These are phyloP conservation scores for Bacterosira constricta DNA, from an alignment of 108 stramenopile species.

Conservation along the genomic window DNA sequence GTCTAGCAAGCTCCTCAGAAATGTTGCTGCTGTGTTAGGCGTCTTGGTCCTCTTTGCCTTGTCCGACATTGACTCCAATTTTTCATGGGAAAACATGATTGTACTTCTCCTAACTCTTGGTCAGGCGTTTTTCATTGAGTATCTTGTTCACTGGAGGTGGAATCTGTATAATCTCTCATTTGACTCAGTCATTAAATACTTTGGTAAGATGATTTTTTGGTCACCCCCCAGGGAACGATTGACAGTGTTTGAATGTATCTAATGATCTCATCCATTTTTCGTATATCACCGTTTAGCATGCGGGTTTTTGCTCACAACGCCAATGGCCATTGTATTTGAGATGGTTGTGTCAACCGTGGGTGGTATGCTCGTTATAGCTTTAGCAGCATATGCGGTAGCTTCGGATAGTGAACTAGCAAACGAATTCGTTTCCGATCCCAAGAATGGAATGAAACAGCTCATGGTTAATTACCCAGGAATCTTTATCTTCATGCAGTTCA, in stretches of 20 bases:
- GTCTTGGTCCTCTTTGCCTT: slow-evolving; percentile 33
- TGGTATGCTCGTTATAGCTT: background rate
- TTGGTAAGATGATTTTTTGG: slow-evolving; percentile 19
- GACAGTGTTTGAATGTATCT: background rate
- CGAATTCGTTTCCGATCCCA: slow-evolving; percentile 20
- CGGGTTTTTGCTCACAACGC: slow-evolving; percentile 47
- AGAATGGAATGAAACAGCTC: slow-evolving; percentile 37
- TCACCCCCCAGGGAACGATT: too few relatives aligned
- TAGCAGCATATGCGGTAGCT: slow-evolving; percentile 5
- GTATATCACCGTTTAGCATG: slow-evolving; percentile 10
- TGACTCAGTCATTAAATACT: slow-evolving; percentile 52
- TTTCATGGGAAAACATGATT: slow-evolving; percentile 39
- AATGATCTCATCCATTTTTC: background rate
- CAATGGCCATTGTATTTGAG: slow-evolving; percentile 47
- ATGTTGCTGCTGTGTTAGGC: slow-evolving; percentile 16
- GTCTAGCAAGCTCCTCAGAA: slow-evolving; percentile 41
- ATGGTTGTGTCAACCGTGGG: slow-evolving; percentile 28
- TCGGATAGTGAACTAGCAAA: slow-evolving; percentile 27
- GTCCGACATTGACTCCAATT: slow-evolving; percentile 40
- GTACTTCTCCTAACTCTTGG: slow-evolving; percentile 42
- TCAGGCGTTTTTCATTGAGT: slow-evolving; percentile 53
- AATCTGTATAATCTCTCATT: slow-evolving; percentile 48
- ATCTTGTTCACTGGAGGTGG: slow-evolving; percentile 51
- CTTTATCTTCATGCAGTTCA: slow-evolving; percentile 27
- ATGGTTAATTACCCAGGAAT: slow-evolving; percentile 26